phyloP scores from a whole-genome alignment of 2,329 filamentous ascomycete species.

The Nothophaeocryptopus gaeumannii region DNA sequence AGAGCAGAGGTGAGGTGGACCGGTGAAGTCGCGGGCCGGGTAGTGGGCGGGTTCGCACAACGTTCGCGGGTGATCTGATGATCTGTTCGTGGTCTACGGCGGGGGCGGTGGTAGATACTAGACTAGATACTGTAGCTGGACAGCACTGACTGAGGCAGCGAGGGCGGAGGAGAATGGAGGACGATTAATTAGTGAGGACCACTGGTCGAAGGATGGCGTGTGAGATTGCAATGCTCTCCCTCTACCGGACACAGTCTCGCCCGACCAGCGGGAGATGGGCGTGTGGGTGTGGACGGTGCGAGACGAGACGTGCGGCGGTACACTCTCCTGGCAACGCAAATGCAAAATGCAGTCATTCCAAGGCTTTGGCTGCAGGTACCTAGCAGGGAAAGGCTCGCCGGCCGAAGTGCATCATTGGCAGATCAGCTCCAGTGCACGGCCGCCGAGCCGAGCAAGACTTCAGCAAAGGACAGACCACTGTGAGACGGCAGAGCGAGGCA shows the following conservation, averaged over 20 bases:
- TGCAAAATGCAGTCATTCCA: constrained; percentile 14
- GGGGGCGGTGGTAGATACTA: not conserved
- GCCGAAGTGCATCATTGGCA: constrained; percentile 24
- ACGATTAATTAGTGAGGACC: not conserved
- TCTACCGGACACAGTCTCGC: constrained; percentile 1
- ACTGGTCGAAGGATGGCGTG: not conserved
- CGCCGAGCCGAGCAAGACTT: constrained; percentile 27
- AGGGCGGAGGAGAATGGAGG: not conserved
- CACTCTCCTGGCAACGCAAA: constrained; percentile 20
- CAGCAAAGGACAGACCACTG: constrained; percentile 11
- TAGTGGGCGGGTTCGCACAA: not conserved
- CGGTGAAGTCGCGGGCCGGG: constrained; percentile 11
- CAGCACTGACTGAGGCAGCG: not conserved
- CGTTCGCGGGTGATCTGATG: constrained; percentile 1
- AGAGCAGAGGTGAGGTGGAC: constrained; percentile 5
- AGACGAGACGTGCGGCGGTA: constrained; percentile 4
- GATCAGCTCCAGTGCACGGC: constrained; percentile 17
- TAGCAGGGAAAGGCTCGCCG: constrained; percentile 24
- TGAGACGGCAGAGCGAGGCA: not conserved
- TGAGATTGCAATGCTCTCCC: constrained; percentile 10
- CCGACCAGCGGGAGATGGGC: not conserved
- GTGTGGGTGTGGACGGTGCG: not conserved
- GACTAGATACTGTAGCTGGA: no score
- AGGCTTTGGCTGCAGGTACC: constrained; percentile 23
- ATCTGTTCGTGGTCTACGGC: not conserved